Evolutionary conservation across 129 eudicot species (phyloP).

Genomic region (Oenanthe sinensis): DNA sequence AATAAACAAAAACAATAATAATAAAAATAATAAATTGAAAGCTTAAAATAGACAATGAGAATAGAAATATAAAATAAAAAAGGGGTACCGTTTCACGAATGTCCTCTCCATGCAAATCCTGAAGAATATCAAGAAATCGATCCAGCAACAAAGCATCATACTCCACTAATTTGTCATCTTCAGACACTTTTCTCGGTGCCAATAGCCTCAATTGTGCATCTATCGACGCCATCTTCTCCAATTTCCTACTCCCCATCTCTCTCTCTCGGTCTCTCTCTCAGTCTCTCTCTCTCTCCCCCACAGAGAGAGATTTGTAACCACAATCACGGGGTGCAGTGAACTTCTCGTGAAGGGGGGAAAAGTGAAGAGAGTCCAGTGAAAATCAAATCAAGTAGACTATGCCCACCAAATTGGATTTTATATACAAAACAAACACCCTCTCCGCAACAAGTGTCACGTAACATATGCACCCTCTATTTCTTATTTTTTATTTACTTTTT

Average conservation of each 20-base stretch:
- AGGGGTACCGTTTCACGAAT: constrained; percentile 55
- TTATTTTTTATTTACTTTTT: too few relatives aligned
- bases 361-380: not conserved
- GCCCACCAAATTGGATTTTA: not conserved
- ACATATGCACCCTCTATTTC: too few relatives aligned
- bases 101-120: constrained; percentile 63
- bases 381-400: not conserved
- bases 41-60: not conserved
- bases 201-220: constrained; percentile 66
- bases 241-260: constrained; percentile 27
- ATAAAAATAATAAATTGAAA: too few relatives aligned
- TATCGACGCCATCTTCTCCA: constrained; percentile 59
- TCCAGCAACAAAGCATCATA: constrained; percentile 70
- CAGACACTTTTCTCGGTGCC: constrained; percentile 66
- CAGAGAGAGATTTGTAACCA: constrained; percentile 2
- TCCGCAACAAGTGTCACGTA: not conserved
- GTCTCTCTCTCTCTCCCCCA: not conserved
- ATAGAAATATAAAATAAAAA: not conserved
- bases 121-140: constrained; percentile 79
- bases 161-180: constrained; percentile 74
- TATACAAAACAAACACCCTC: not conserved
- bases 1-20: too few relatives aligned
- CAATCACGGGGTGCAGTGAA: constrained; percentile 6
- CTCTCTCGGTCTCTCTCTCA: not conserved
- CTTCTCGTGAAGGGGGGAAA: not conserved